A percentile compares a stretch with the other conserved stretches of the same genome.
Conservation (phyloP, 2,329 filamentous ascomycete genomes). For the Fusarium marasasianum region DNA sequence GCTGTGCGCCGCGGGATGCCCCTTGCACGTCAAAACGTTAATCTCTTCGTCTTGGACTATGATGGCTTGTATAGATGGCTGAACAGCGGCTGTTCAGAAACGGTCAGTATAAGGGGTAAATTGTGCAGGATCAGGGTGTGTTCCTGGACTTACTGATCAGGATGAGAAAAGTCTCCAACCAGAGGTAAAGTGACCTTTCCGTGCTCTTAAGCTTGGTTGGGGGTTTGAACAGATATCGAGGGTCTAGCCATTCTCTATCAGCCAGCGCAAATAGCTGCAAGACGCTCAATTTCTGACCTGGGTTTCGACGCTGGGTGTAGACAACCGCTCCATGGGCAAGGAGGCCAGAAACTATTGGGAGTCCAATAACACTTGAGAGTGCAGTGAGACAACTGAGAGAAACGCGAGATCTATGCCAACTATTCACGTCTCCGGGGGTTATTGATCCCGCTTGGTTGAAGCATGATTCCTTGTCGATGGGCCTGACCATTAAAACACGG, state of each 20-base stretch:
- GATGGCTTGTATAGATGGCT: not conserved
- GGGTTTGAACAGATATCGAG: not conserved
- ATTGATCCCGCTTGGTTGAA: conserved; percentile 4
- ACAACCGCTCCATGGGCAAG: conserved; percentile 23
- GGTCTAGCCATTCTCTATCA: conserved; percentile 12
- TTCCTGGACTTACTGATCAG: conserved; percentile 10
- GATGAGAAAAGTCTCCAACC: conserved; percentile 4
- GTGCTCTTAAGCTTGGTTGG: not conserved
- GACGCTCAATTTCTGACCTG: conserved; percentile 1
- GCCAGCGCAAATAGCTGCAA: conserved; percentile 17
- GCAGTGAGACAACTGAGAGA: not conserved
- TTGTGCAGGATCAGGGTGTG: not conserved
- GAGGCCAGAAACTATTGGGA: conserved; percentile 23
- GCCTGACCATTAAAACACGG: conserved; percentile 23
- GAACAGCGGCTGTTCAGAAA: not conserved
- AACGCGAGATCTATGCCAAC: not conserved
- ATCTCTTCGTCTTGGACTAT: conserved; percentile 12
- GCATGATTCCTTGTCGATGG: conserved; percentile 8
- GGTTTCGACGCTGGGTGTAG: conserved; percentile 14
- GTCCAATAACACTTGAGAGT: not conserved
- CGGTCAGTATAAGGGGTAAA: not conserved
- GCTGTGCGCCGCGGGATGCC: not conserved
- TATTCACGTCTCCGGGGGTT: not conserved
- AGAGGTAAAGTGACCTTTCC: not conserved
- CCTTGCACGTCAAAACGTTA: not conserved